Percentiles rank a stretch among this genome's conserved stretches.
These are phyloP conservation scores for Phytopythium oedochilum DNA, from an alignment of 352 stramenopile genomes.

Conservation along the genomic window DNA sequence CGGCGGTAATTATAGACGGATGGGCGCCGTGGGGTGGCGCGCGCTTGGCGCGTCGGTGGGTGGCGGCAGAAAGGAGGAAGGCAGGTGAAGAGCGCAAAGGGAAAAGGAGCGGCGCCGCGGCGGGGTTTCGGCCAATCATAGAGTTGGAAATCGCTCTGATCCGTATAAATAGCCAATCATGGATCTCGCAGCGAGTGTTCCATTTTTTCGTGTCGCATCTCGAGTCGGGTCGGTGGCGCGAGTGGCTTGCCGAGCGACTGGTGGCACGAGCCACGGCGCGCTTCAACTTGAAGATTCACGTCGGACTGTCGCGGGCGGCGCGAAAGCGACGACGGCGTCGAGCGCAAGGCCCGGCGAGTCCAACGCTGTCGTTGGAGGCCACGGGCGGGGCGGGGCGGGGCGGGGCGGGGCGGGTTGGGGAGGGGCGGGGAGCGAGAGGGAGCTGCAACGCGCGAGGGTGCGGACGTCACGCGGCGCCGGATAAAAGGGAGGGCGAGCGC, in stretches of 20 bases:
- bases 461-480: too few relatives aligned
- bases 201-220: background rate
- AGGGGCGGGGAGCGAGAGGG: too few relatives aligned
- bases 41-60: background rate
- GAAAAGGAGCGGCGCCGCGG: background rate
- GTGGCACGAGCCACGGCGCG: background rate
- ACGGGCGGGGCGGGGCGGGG: too few relatives aligned
- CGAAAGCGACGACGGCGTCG: too few relatives aligned
- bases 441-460: too few relatives aligned
- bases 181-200: background rate
- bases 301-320: constrained; percentile 1
- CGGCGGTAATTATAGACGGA: background rate
- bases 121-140: background rate
- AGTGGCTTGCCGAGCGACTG: background rate
- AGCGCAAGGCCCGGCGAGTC: too few relatives aligned
- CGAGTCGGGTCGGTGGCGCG: background rate
- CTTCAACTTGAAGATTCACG: constrained; percentile 6
- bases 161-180: constrained; percentile 1
- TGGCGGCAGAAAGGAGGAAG: background rate
- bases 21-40: background rate
- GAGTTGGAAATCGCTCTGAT: background rate
- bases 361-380: too few relatives aligned
- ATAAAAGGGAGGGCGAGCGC: too few relatives aligned
- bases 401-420: too few relatives aligned
- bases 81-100: background rate